Evolutionary conservation across 2,329 filamentous ascomycete species (phyloP).

Genomic region (Microdochium paspali): DNA sequence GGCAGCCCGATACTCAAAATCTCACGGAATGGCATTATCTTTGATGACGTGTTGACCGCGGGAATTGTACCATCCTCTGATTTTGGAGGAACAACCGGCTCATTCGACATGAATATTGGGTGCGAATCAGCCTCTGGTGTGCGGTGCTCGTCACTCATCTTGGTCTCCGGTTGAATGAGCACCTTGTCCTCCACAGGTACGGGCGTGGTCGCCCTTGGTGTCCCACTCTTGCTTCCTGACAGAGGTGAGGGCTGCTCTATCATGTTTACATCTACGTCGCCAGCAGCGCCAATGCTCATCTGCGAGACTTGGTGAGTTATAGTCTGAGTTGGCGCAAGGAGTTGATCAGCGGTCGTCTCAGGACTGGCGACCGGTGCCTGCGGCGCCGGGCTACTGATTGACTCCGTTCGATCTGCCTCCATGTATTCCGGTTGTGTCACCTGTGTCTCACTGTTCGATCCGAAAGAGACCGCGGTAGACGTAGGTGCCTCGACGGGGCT

Average conservation of each 20-base stretch:
- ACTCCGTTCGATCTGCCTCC: neutral
- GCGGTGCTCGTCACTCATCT: neutral
- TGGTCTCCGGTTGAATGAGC: neutral
- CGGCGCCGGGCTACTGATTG: neutral
- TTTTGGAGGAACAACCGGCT: conserved; percentile 1
- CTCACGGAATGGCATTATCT: conserved; percentile 58
- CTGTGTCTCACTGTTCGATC: neutral
- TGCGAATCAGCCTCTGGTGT: neutral
- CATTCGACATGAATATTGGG: neutral
- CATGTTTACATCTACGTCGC: conserved; percentile 11
- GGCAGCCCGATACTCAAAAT: conserved; percentile 62
- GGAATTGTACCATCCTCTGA: conserved; percentile 6
- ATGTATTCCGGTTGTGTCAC: neutral
- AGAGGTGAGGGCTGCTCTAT: conserved; percentile 32
- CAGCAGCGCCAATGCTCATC: conserved; percentile 21
- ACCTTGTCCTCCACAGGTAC: neutral
- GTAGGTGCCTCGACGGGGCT: conserved; percentile 7
- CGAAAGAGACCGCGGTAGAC: conserved; percentile 2
- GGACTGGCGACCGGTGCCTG: neutral
- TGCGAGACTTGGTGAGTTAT: conserved; percentile 27
- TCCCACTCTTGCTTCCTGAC: conserved; percentile 17
- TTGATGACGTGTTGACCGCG: conserved; percentile 12
- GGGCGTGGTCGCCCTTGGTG: neutral
- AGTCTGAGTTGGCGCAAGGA: neutral
- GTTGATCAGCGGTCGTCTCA: neutral